Evolutionary conservation across 2,329 filamentous ascomycete species (phyloP), one percentile per base, ranked within the genome.

Genomic region (Plenodomus lindquistii): DNA sequence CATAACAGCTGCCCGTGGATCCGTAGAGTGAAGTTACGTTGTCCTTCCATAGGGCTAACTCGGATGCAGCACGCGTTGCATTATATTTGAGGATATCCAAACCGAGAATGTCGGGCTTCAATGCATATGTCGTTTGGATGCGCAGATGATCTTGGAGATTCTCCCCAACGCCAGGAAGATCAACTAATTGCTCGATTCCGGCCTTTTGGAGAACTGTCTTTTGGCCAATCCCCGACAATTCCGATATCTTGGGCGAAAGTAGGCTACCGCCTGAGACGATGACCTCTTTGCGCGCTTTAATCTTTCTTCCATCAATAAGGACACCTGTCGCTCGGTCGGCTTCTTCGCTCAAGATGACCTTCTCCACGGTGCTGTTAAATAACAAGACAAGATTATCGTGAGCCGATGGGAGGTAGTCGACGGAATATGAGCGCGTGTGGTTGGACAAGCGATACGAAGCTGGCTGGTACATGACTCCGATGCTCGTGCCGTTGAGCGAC

Each of bases 311-410:
- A 5, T 66, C 62, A 21, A 71, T 62, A 8, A 56, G 55, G 81
- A 78, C 13, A 78, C 79, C 7, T 78, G 76, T 2, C 57, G 63
- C 5, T 40, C 67, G 8, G 67, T 70, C 13, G 71, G 75, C 21
- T 78, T 66, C 24, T 11, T 24, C 22, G 11, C 15, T 31, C 15
- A 81, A 60, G 31, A 79, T 53, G 52, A 85, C 65, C 49, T 79
- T 64, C 39, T 75, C 51, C 16, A 80, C 77, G 24, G 75, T 57
- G 3, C 78, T 76, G 34, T 80, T 72, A 1, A 76, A 77, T 4
- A 81, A 60, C 1, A 82, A 62, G n/a, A 70, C 63, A 2, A 83
- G 60, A 50, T 82, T 82, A 2, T 67, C 57, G 8, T 78, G 70
- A 1, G 53, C 36, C 1, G 62, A 54, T 37, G 69, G 69, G n/a